Conservation (phyloP, 768 basidiomycete species). For the Sarcodon aspratus region DNA sequence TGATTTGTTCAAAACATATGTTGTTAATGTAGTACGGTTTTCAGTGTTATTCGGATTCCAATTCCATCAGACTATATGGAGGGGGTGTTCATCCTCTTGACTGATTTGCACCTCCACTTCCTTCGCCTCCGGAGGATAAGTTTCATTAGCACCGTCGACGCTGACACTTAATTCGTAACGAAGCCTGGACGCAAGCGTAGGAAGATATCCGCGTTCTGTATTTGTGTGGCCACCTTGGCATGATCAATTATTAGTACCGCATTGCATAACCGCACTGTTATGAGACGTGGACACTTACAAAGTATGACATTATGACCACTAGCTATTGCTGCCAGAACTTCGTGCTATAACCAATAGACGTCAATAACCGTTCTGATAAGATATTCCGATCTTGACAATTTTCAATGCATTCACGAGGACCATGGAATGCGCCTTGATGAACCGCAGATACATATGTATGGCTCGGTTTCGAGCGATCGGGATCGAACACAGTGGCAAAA, state of each 20-base stretch:
- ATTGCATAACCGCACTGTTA: background rate
- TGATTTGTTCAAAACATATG: slow-evolving; percentile 8
- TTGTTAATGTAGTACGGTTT: background rate
- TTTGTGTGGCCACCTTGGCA: slow-evolving; percentile 79
- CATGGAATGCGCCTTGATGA: slow-evolving; percentile 5
- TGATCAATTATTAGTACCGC: slow-evolving; percentile 10
- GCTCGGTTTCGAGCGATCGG: too few relatives aligned
- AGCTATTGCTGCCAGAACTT: slow-evolving; percentile 74
- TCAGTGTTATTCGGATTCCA: too few relatives aligned
- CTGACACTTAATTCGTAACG: slow-evolving; percentile 32
- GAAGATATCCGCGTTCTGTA: slow-evolving; percentile 90
- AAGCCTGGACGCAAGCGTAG: slow-evolving; percentile 58
- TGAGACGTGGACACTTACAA: slow-evolving; percentile 36
- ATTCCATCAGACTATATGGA: slow-evolving; percentile 43
- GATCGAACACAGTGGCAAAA: slow-evolving; percentile 2
- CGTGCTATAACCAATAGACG: slow-evolving; percentile 42
- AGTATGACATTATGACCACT: slow-evolving; percentile 71
- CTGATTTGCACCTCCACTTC: slow-evolving; percentile 59
- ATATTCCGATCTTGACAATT: too few relatives aligned
- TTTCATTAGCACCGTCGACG: slow-evolving; percentile 17
- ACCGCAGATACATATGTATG: background rate
- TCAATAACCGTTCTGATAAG: background rate
- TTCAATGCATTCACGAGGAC: too few relatives aligned
- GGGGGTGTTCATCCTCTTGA: slow-evolving; percentile 60
- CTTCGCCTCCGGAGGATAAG: slow-evolving; percentile 14